Percentiles rank a stretch among this genome's conserved stretches.
These are phyloP conservation scores for Aspergillus chevalieri DNA, from an alignment of 2,329 filamentous ascomycete species.

Conservation along the genomic window DNA sequence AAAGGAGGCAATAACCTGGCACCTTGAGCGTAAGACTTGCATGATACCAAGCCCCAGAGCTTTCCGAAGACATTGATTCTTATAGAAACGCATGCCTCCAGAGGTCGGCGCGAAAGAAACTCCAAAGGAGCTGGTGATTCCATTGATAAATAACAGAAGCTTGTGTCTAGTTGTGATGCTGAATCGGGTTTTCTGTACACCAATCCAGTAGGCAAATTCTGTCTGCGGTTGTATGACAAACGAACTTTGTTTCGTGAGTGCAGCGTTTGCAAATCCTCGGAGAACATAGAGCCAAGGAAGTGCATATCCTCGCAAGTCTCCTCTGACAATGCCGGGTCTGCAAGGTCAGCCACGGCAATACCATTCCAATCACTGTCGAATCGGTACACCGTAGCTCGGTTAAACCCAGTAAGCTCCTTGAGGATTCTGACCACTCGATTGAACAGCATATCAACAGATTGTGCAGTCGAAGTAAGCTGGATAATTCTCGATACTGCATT, in stretches of 20 bases:
- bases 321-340: conserved; percentile 67
- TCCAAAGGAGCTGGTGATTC: conserved; percentile 74
- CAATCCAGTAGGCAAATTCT: conserved; percentile 62
- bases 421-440: conserved; percentile 75
- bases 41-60: conserved; percentile 79
- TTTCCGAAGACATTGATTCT: conserved; percentile 81
- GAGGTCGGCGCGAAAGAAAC: conserved; percentile 73
- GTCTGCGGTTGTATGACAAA: conserved; percentile 72
- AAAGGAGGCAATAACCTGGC: conserved; percentile 85
- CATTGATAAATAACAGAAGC: conserved; percentile 71
- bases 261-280: conserved; percentile 71
- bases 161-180: conserved; percentile 68
- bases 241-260: conserved; percentile 84
- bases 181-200: conserved; percentile 71
- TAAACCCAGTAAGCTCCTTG: conserved; percentile 77
- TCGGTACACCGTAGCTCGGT: conserved; percentile 86
- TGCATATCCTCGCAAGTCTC: conserved; percentile 78
- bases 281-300: conserved; percentile 81
- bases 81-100: conserved; percentile 83
- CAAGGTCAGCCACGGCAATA: conserved; percentile 77
- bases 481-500: conserved; percentile 86
- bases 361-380: conserved; percentile 77
- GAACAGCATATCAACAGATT: conserved; percentile 64
- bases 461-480: conserved; percentile 69
- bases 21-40: conserved; percentile 70